Percentiles rank a stretch among this genome's conserved stretches.
Evolutionary conservation across 192 early-diverging fungal genomes (phyloP).

Genomic region (Backusella psychrophila): DNA sequence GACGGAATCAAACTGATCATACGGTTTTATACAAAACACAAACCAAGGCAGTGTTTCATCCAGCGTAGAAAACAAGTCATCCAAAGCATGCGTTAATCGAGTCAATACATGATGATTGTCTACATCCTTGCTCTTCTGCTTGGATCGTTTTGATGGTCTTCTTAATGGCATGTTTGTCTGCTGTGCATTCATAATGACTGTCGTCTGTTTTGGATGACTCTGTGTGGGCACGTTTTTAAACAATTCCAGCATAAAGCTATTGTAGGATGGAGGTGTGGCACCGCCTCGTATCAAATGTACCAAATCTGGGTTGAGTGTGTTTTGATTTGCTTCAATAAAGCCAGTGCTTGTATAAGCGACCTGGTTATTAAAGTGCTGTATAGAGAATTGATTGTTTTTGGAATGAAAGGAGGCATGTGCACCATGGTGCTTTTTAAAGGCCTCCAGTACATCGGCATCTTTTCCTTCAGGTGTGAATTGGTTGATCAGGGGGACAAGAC

Average conservation of each 20-base stretch:
- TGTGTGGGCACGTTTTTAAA: conserved; percentile 73
- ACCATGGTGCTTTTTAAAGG: conserved; percentile 49
- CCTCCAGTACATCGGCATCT: conserved; percentile 50
- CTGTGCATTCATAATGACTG: conserved; percentile 78
- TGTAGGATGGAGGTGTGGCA: conserved; percentile 56
- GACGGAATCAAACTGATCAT: conserved; percentile 64
- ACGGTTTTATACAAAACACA: conserved; percentile 71
- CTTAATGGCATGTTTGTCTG: conserved; percentile 68
- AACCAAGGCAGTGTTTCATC: conserved; percentile 79
- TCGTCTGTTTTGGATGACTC: conserved; percentile 73
- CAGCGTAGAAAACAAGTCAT: conserved; percentile 64
- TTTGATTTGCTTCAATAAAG: conserved; percentile 74
- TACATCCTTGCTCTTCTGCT: neutral
- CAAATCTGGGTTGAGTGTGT: conserved; percentile 80
- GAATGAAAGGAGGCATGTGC: conserved; percentile 45
- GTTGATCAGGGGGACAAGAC: conserved; percentile 64
- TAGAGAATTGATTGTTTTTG: conserved; percentile 58
- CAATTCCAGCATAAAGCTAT: conserved; percentile 71
- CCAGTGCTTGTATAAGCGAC: conserved; percentile 66
- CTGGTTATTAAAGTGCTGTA: conserved; percentile 77
- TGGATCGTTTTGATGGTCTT: conserved; percentile 53
- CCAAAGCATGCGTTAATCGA: conserved; percentile 67
- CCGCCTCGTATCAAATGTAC: conserved; percentile 78
- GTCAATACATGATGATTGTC: conserved; percentile 51
- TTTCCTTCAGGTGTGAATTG: conserved; percentile 42